These are phyloP conservation scores for Tarenaya hassleriana DNA, from an alignment of 345 rosid genomes.

Conservation along the genomic window DNA sequence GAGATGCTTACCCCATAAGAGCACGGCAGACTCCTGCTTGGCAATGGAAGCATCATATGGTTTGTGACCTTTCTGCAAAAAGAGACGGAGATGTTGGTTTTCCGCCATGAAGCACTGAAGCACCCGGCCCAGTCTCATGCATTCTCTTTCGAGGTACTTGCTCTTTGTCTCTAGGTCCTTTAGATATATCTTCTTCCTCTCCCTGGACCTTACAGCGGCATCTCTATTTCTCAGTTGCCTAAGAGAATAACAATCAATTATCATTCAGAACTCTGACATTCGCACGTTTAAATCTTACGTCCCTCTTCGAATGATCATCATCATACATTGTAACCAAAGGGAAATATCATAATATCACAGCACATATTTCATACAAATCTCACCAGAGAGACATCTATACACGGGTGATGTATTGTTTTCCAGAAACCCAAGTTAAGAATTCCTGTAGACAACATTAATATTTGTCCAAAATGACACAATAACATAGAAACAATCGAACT, in stretches of 20 bases:
- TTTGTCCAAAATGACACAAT: no score
- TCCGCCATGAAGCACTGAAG: slow-evolving; percentile 71
- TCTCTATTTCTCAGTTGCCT: slow-evolving; percentile 89
- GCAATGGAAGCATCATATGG: slow-evolving; percentile 54
- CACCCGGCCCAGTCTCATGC: slow-evolving; percentile 65
- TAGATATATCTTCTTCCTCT: slow-evolving; percentile 73
- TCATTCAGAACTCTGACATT: not conserved
- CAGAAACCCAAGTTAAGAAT: no score
- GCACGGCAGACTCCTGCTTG: slow-evolving; percentile 99
- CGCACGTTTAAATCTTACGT: not conserved
- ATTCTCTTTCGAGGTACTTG: slow-evolving; percentile 72
- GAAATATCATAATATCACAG: not conserved
- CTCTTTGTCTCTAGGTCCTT: slow-evolving; percentile 78
- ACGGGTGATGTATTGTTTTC: no score
- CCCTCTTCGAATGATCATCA: no score
- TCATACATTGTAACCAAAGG: not conserved
- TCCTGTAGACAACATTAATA: no score
- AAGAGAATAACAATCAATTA: slow-evolving; percentile 20
- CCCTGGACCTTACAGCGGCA: slow-evolving; percentile 80
- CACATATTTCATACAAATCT: no score
- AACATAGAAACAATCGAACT: no score
- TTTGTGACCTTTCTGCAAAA: slow-evolving; percentile 43
- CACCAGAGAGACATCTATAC: no score
- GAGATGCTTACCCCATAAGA: slow-evolving; percentile 71
- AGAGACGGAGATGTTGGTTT: slow-evolving; percentile 64